A percentile compares a stretch with the other conserved stretches of the same genome.
phyloP scores from a whole-genome alignment of 306 rosid species.

The Prosopis cineraria region DNA sequence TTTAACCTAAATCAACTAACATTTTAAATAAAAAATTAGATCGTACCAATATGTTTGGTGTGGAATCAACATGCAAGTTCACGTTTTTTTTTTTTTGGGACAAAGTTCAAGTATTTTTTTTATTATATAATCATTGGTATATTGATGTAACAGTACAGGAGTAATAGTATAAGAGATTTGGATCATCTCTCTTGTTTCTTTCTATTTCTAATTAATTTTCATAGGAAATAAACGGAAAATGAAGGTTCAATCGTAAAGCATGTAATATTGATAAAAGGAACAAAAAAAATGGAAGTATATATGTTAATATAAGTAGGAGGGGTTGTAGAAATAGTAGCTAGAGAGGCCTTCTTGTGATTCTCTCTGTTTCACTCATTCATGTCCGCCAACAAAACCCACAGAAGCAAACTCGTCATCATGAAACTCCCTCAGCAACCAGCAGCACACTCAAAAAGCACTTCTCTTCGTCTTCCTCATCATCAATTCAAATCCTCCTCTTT shows the following conservation, averaged over 20 bases:
- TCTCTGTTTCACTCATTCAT: slow-evolving; percentile 31
- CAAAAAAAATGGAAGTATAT: not conserved
- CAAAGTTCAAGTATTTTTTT: no score
- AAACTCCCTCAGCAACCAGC: slow-evolving; percentile 81
- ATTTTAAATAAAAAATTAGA: no score
- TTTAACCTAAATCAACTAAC: no score
- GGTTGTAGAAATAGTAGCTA: slow-evolving; percentile 27
- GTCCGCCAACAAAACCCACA: slow-evolving; percentile 84
- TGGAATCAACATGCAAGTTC: no score
- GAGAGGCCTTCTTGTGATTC: not conserved
- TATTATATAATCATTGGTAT: no score
- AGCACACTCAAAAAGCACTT: slow-evolving; percentile 86
- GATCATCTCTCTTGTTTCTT: not conserved
- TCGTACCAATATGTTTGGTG: no score
- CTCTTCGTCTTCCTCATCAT: slow-evolving; percentile 40
- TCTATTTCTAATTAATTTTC: not conserved
- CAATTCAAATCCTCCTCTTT: slow-evolving; percentile 63
- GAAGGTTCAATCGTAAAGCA: not conserved
- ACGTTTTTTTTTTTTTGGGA: no score
- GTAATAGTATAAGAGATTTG: not conserved
- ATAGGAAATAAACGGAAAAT: not conserved
- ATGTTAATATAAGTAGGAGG: not conserved
- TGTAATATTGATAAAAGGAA: not conserved
- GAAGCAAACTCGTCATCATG: slow-evolving; percentile 71
- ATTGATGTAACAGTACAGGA: no score